Evolutionary conservation across 805 yeast genomes (phyloP), one percentile per base, ranked within the genome.

Genomic region (Barnettozyma pratensis): DNA sequence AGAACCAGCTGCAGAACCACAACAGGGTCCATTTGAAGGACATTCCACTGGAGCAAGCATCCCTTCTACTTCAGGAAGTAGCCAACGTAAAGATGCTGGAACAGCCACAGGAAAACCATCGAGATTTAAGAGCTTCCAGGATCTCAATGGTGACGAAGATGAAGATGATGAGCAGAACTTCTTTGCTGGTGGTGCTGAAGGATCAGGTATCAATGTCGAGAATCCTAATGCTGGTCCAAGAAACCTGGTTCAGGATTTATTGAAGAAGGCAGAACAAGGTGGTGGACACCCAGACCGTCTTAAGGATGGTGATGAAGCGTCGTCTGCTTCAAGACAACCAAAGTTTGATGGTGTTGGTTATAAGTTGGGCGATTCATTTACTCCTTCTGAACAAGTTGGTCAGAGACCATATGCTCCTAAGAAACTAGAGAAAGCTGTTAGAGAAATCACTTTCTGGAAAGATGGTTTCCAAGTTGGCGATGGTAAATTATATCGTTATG

Each of bases 401-500:
- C 64, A 64, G 7, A 75, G 73, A 52, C 65, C 73, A 2, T 51
- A 47, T 14, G 57, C 59, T 2, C 58, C 63, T 29, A 54, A 56
- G 34, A 63, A 57, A 37, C 59, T 64, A 4, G 72, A 69, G 37
- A 82, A 80, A 50, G 96, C 85, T 5, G 75, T 77, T 14, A 77
- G 98, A 61, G 86, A 86, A 39, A 85, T 94, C 53, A 88, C 96
- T 0, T 92, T 94, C 65, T 94, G 99, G 99, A 85, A 82, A 57
- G 92, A 94, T 60, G 99, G 99, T 2, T 94, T 94, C 68, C 88
- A 89, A 53, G 90, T 94, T 28, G 98, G 94, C 32, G 96, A 91
- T 43, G 98, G 98, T 3, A 79, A 80, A 27, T 74, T 94, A 48
- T 84, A 78, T 64, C 74, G 94, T 50, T 94, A 90, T 64, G 97